phyloP scores from a whole-genome alignment of 805 yeast genomes.

The Clavispora asparagi region DNA sequence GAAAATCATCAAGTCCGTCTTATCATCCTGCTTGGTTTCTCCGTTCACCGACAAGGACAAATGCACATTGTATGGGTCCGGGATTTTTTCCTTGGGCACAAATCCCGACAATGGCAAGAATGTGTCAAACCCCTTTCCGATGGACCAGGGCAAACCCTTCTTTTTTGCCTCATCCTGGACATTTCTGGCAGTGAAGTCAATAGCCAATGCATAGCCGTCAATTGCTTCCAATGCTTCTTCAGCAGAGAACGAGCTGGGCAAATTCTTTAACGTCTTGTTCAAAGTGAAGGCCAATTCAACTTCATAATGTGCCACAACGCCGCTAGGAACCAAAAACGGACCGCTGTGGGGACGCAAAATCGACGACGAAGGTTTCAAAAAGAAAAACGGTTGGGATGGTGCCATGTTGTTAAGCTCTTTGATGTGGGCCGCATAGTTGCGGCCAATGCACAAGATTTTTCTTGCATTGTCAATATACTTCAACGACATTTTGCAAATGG shows the following conservation, averaged over 20 bases:
- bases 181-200: constrained; percentile 93
- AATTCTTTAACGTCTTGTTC: constrained; percentile 56
- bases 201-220: constrained; percentile 82
- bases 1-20: constrained; percentile 80
- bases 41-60: constrained; percentile 68
- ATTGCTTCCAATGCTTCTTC: constrained; percentile 72
- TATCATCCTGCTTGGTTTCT: constrained; percentile 62
- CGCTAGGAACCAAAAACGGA: constrained; percentile 78
- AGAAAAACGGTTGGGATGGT: constrained; percentile 88
- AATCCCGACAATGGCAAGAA: constrained; percentile 81
- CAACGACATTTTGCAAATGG: constrained; percentile 15
- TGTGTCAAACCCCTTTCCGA: constrained; percentile 95
- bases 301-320: constrained; percentile 83
- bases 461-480: constrained; percentile 57
- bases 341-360: constrained; percentile 58
- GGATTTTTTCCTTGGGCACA: constrained; percentile 60
- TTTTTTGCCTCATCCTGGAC: constrained; percentile 92
- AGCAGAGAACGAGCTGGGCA: constrained; percentile 53
- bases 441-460: constrained; percentile 90
- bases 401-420: constrained; percentile 77
- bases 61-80: constrained; percentile 69
- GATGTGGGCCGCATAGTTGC: constrained; percentile 96
- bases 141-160: constrained; percentile 95
- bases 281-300: constrained; percentile 83
- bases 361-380: constrained; percentile 83